Conservation (phyloP, 306 rosid genomes). For the Vigna hirtella region DNA sequence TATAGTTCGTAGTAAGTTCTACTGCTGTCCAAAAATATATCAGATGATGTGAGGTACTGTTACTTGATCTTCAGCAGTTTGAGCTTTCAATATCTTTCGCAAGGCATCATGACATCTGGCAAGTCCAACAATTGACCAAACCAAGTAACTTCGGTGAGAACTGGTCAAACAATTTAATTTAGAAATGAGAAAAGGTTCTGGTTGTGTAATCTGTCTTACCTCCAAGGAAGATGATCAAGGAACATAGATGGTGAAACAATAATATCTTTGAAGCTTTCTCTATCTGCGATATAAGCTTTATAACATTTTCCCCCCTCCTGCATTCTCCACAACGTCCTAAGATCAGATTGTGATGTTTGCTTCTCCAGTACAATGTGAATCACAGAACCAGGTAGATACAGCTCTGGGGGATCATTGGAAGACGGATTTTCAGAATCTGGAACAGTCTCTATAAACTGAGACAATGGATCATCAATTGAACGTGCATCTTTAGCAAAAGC, state of each 20-base stretch:
- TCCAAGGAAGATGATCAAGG: slow-evolving; percentile 99
- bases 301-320: slow-evolving; percentile 49
- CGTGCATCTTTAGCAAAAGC: slow-evolving; percentile 48
- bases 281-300: slow-evolving; percentile 73
- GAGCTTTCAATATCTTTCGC: slow-evolving; percentile 59
- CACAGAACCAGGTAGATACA: slow-evolving; percentile 85
- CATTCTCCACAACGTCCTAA: slow-evolving; percentile 48
- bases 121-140: slow-evolving; percentile 31
- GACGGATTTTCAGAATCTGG: slow-evolving; percentile 58
- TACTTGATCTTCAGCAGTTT: slow-evolving; percentile 36
- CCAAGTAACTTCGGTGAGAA: slow-evolving; percentile 30
- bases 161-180: background rate
- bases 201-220: slow-evolving; percentile 62
- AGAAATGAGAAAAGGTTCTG: slow-evolving; percentile 30
- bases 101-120: slow-evolving; percentile 71
- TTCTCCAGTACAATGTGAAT: slow-evolving; percentile 72
- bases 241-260: slow-evolving; percentile 89
- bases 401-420: slow-evolving; percentile 65
- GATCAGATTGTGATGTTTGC: slow-evolving; percentile 44
- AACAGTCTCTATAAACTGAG: slow-evolving; percentile 69
- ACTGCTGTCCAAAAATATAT: slow-evolving; percentile 32
- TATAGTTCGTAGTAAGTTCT: slow-evolving; percentile 24
- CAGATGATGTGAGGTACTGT: slow-evolving; percentile 45
- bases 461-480: slow-evolving; percentile 54
- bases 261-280: slow-evolving; percentile 84